These are phyloP conservation scores for Monotropa hypopitys DNA, from an alignment of 179 eudicot species.

Conservation along the genomic window DNA sequence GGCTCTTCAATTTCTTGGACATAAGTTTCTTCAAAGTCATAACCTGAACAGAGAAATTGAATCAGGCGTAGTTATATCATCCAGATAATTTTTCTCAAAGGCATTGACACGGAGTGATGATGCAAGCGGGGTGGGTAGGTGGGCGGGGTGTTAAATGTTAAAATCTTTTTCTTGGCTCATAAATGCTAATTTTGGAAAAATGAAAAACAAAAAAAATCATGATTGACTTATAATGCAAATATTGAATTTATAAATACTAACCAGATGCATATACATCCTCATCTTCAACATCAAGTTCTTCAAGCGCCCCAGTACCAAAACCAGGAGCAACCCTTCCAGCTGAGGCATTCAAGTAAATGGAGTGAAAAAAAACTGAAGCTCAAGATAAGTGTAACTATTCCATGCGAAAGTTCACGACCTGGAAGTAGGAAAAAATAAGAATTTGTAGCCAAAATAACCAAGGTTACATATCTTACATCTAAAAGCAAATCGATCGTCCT, in stretches of 20 bases:
- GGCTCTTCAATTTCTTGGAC: constrained; percentile 66
- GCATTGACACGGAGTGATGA: not conserved
- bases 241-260: constrained; percentile 17
- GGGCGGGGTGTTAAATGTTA: not conserved
- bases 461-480: constrained; percentile 36
- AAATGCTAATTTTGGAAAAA: not conserved
- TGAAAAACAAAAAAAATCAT: not conserved
- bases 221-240: not conserved
- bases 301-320: constrained; percentile 94
- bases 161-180: not conserved
- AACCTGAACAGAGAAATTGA: constrained; percentile 27
- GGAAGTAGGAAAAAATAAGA: not conserved
- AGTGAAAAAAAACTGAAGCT: not conserved
- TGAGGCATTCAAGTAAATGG: constrained; percentile 22
- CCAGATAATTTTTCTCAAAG: not conserved
- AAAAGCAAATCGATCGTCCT: constrained; percentile 37
- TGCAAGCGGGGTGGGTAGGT: not conserved
- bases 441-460: not conserved
- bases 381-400: not conserved
- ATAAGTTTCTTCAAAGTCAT: constrained; percentile 52
- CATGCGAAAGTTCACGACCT: not conserved
- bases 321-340: constrained; percentile 85
- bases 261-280: constrained; percentile 86
- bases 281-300: constrained; percentile 85
- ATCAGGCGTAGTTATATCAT: not conserved